Base-by-base conservation (phyloP, 2,329 filamentous ascomycete genomes). In the Aspergillus sergii region DNA sequence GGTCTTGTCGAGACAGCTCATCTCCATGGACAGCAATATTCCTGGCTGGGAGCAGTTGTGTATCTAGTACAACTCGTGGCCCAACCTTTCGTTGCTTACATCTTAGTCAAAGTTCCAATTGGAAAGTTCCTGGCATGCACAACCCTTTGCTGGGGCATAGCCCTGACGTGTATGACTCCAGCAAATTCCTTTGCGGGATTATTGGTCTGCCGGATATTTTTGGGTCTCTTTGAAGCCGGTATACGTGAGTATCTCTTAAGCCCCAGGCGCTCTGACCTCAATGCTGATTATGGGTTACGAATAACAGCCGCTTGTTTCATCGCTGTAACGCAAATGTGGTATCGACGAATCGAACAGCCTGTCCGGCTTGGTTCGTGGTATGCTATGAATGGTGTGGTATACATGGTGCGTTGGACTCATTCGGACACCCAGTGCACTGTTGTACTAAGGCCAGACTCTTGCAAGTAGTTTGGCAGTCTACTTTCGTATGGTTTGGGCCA, bases 21-120 rank as follows among this genome's bases (percentile, higher is more conserved):
- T 46, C 82, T 90, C 1, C 76, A 82, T 10, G 86, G 86, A 19
- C 79, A 86, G 56, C 81, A 89, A 64, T 85, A 82, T 71, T 82
- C 80, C 39, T 85, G 83, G 83, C 74, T 83, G 0, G 81, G 82
- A 1, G 79, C 81, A 4, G 80, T 85, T 32, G 83, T 86, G 14
- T 86, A 86, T 63, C 76, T 86, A 45, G 84, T 83, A 0, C 84
- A 86, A 69, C 76, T 87, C 32, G 79, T 84, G 2, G 83, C 81
- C 68, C 84, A 86, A 72, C 84, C 83, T 3, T 66, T 83, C 12
- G 79, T 85, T 8, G 83, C 83, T 0, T 82, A 84, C 58, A 78
- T 87, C 2, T 77, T 89, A 50, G 86, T 89, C 62, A 88, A 86
- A 68, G 76, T 89, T 2, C 86, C 85, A 1, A 82, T 88, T 43